Conservation (phyloP, 371 early-diverging fungal genomes). For the Actinomortierella ambigua region DNA sequence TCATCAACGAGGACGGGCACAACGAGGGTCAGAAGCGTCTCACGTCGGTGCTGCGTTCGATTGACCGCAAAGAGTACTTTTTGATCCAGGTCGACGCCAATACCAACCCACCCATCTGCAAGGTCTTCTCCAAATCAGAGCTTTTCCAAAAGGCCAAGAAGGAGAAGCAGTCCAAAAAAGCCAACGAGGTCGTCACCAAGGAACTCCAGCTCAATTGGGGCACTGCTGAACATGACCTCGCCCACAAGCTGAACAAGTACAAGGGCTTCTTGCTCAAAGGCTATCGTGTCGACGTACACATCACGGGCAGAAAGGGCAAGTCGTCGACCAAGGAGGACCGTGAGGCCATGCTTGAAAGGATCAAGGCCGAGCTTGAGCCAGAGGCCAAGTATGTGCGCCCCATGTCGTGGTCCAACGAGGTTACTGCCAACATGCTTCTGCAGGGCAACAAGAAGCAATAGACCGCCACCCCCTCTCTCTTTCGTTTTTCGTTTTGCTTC, state of each 20-base stretch:
- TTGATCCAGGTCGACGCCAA: conserved; percentile 58
- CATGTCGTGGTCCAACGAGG: conserved; percentile 29
- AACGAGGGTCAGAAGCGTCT: conserved; percentile 46
- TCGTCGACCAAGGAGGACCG: conserved; percentile 26
- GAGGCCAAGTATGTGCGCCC: conserved; percentile 38
- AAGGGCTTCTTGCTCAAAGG: conserved; percentile 63
- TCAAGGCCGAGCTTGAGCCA: conserved; percentile 41
- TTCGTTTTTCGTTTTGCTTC: no score
- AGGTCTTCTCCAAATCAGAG: conserved; percentile 58
- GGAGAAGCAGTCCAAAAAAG: conserved; percentile 50
- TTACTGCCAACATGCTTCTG: conserved; percentile 36
- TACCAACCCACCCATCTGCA: conserved; percentile 58
- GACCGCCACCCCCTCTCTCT: no score
- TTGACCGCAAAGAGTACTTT: conserved; percentile 56
- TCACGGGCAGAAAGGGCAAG: conserved; percentile 56
- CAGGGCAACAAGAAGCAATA: conserved; percentile 22
- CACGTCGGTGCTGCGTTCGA: conserved; percentile 36
- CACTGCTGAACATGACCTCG: conserved; percentile 60
- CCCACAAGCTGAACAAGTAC: conserved; percentile 58
- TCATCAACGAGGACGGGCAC: conserved; percentile 53
- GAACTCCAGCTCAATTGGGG: conserved; percentile 66
- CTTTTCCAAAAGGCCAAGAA: conserved; percentile 58
- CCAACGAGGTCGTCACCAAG: conserved; percentile 52
- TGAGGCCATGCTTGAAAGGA: conserved; percentile 18
- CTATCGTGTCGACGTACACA: conserved; percentile 59